phyloP scores from a whole-genome alignment of 2,329 filamentous ascomycete genomes.

The Colletotrichum siamense region DNA sequence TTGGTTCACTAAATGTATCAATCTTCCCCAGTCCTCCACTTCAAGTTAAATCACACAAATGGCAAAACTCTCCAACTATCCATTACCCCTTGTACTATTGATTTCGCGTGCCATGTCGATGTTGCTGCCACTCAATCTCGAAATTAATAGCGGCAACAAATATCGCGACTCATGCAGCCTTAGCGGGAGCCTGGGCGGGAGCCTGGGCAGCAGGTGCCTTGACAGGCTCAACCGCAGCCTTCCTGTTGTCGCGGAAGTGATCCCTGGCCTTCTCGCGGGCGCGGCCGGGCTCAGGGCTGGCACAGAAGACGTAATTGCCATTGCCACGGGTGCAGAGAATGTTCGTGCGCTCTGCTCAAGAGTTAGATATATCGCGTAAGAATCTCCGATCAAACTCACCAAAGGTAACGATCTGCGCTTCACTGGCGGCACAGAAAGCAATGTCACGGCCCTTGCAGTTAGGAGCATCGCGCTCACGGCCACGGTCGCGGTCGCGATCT shows the following conservation, averaged over 20 bases:
- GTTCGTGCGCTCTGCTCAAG: neutral
- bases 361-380: neutral
- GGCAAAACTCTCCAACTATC: neutral
- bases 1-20: neutral
- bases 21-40: neutral
- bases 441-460: constrained; percentile 9
- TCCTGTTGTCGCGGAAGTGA: constrained; percentile 2
- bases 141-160: neutral
- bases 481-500: neutral
- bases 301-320: constrained; percentile 17
- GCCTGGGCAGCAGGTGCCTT: neutral
- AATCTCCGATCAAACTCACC: neutral
- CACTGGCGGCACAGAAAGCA: constrained; percentile 10
- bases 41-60: neutral
- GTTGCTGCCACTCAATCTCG: neutral
- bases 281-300: neutral
- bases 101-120: neutral
- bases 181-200: neutral
- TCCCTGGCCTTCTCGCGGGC: constrained; percentile 12
- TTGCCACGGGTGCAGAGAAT: neutral
- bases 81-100: neutral
- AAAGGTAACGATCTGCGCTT: constrained; percentile 4
- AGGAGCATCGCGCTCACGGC: neutral
- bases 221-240: neutral
- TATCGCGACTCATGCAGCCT: neutral